Conservation (phyloP, 2,329 filamentous ascomycete genomes). For the Hirsutella thompsonii region DNA sequence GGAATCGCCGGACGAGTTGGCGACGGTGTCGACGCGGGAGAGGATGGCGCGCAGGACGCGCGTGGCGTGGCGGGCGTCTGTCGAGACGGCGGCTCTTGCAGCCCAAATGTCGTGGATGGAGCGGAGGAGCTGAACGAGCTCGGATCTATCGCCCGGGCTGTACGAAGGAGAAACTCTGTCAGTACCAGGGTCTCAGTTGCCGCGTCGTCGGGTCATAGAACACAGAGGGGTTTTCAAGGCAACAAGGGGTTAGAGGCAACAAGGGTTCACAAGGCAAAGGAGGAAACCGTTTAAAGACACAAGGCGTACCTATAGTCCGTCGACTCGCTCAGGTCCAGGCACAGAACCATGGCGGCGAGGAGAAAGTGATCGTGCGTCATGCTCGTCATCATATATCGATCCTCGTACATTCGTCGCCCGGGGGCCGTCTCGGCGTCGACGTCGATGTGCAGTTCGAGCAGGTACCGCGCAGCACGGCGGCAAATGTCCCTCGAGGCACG, state of each 20-base stretch:
- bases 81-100: slow-evolving; percentile 21
- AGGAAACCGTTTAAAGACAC: no score
- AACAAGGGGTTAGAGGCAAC: no score
- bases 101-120: slow-evolving; percentile 30
- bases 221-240: no score
- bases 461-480: slow-evolving; percentile 27
- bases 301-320: slow-evolving; percentile 19
- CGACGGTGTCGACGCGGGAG: slow-evolving; percentile 16
- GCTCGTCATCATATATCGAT: slow-evolving; percentile 39
- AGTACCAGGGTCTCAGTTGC: no score
- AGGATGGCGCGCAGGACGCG: slow-evolving; percentile 29
- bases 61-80: slow-evolving; percentile 29
- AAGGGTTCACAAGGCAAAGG: no score
- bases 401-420: slow-evolving; percentile 36
- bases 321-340: slow-evolving; percentile 33
- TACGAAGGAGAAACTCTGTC: background rate
- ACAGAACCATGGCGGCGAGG: slow-evolving; percentile 46
- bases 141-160: slow-evolving; percentile 17
- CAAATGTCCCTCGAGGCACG: slow-evolving; percentile 26
- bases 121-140: slow-evolving; percentile 22
- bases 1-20: background rate
- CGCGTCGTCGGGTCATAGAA: no score
- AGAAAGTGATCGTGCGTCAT: slow-evolving; percentile 44
- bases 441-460: slow-evolving; percentile 34
- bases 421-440: slow-evolving; percentile 30